Evolutionary conservation across 306 rosid genomes (phyloP), one percentile per base, ranked within the genome.

Genomic region (Vachellia pachyceras): DNA sequence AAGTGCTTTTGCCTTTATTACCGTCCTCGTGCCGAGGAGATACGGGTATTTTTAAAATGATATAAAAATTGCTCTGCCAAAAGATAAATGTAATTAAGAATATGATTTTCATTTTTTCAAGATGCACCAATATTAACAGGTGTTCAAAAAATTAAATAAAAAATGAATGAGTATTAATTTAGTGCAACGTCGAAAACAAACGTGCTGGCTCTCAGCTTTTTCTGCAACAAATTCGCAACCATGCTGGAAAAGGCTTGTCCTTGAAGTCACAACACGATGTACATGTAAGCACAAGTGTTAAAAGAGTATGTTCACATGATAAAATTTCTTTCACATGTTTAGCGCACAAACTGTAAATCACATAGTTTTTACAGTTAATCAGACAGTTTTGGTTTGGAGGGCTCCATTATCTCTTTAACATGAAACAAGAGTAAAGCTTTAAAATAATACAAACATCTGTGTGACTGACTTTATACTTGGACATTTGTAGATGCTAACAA

Each of bases 21-120:
- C 55, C 35, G 23, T 35, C 14, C 80, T 76, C 72, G 80, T 76
- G 80, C 46, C 3, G 1, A 14, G 23, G 17, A 42, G 70, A 63
- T 60, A 15, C 42, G 23, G 18, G 64, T 61, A n/a, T 37, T 45
- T 15, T 77, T 25, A 7, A 46, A 13, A 46, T 12, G 1, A 49
- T 14, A 5, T 49, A 14, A 49, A 49, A 49, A 49, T 49, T 49
- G 55, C 55, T 1, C n/a, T 49, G n/a, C 55, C 5, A 15, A 49
- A 15, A 14, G n/a, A 49, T 14, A 14, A 55, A 9, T n/a, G 25
- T 54, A 58, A 55, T 20, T 23, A 10, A 25, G 17, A 60, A 23
- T 22, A 58, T 23, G 7, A 22, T 9, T 58, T 29, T 29, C 33
- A 2, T 29, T 29, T 29, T 58, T 25, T 0, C n/a, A 58, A 22